Base-by-base conservation (phyloP, 2,329 filamentous ascomycete species). In the Clonostachys rhizophaga region DNA sequence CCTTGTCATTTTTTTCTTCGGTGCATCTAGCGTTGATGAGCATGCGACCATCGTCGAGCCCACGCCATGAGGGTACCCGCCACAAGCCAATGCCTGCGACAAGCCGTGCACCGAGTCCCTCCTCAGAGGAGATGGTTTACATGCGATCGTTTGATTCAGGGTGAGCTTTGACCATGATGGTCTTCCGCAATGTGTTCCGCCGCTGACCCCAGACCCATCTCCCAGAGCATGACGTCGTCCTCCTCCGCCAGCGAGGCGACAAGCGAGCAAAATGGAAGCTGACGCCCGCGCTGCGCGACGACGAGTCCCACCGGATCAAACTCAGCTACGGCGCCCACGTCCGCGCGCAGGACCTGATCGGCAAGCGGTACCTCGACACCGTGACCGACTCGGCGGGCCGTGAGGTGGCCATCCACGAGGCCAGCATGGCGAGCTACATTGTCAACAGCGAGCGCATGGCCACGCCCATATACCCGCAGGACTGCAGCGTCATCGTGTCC, bases 401-500 rank as follows among this genome's bases (percentile, higher is more conserved):
- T 10, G 59, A 72, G 5, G 81, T 79, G 49, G 72, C 81, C 50
- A 58, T 89, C 39, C 76, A 79, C 46, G 77, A 82, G 52, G 85
- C 87, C 14, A 84, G 84, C 0, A 68, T 94, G 48, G 83, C 84
- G 43, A 84, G 90, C 64, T 91, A 91, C 67, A 80, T 90, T 46
- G 72, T 80, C 42, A 68, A 86, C 49, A 84, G 78, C 43, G 77
- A 78, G 53, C 79, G 89, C 48, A 64, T 85, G 13, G 88, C 91
- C n/a, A 92, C 88, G 46, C 89, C 89, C 57, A 70, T 70, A 40
- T 94, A 94, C 59, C 83, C 87, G 14, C 77, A 81, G 49, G 89
- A 92, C 65, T 86, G 87, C 16, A 84, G 79, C 53, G 69, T 87
- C 34, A 91, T 94, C 45, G 84, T 90, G 36, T 86, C 82, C 2